phyloP scores from a whole-genome alignment of 164 flowering plant genomes.

The Cinnamomum micranthum region DNA sequence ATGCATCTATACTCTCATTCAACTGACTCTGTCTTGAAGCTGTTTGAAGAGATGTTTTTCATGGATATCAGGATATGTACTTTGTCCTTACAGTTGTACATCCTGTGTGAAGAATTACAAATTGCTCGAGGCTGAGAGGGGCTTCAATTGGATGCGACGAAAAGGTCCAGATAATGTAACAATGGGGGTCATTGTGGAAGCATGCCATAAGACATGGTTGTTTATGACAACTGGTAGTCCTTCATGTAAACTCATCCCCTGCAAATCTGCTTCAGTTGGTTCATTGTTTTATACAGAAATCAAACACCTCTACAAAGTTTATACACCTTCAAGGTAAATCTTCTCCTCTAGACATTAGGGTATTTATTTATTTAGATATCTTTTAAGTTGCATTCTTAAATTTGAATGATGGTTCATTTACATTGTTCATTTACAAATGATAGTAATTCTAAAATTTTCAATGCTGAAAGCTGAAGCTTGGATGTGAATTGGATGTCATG shows the following conservation, averaged over 20 bases:
- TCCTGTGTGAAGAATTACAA: constrained; percentile 29
- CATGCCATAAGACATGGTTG: constrained; percentile 11
- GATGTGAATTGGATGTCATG: too few relatives aligned
- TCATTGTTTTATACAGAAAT: too few relatives aligned
- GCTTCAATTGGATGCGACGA: constrained; percentile 25
- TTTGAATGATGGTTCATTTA: too few relatives aligned
- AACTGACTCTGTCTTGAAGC: constrained; percentile 30
- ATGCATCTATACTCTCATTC: constrained; percentile 23
- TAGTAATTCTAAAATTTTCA: too few relatives aligned
- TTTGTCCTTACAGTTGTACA: constrained; percentile 21
- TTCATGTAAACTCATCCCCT: not conserved
- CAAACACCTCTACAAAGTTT: too few relatives aligned
- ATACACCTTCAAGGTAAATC: too few relatives aligned
- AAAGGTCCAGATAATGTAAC: constrained; percentile 12
- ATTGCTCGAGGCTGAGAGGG: constrained; percentile 29
- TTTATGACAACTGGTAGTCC: constrained; percentile 8
- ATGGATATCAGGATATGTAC: constrained; percentile 21
- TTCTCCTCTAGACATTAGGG: too few relatives aligned
- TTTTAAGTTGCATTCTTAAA: too few relatives aligned
- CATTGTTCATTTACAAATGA: too few relatives aligned
- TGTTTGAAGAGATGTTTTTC: constrained; percentile 47
- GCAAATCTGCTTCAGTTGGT: too few relatives aligned
- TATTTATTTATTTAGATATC: too few relatives aligned
- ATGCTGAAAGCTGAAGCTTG: too few relatives aligned
- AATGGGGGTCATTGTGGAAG: constrained; percentile 15